Evolutionary conservation across 306 rosid species (phyloP), one percentile per base, ranked within the genome.

Genomic region (Astragalus membranaceus): DNA sequence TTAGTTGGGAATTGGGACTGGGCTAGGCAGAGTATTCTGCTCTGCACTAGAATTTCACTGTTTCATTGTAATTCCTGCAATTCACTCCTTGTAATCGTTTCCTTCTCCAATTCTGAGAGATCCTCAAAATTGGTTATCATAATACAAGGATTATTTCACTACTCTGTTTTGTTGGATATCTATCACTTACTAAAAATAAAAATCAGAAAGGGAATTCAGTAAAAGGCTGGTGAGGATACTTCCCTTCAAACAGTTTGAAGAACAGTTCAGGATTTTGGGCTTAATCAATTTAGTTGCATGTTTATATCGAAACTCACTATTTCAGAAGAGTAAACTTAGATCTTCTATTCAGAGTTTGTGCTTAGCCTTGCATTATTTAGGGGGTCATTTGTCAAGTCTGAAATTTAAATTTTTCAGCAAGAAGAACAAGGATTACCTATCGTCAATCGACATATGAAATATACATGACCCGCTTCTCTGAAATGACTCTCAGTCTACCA

Each of bases 391-490:
- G 64, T 4, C 4, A 36, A 68, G 75, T 41, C 10, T n/a, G 36
- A 56, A 26, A 64, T 32, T 30, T n/a, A 29, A 39, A 57, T 48
- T 65, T 39, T 37, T 41, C 65, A 42, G 36, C n/a, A 41, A 49
- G 11, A 43, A 13, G 15, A 60, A 20, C 50, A 47, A 46, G 50
- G 55, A 62, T 68, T 15, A 35, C 54, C 63, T 9, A 68, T 43
- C 15, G 53, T 60, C 46, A 59, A 68, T 43, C 15, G 53, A 67
- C 46, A 59, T 42, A 15, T 50, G 58, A 49, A 59, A 79, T 49
- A 58, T 46, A 43, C 4, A 39, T 57, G 61, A 36, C 60, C 35
- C 37, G 42, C 69, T 67, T 67, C 47, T 73, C 65, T 49, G 35
- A 56, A 58, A 57, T 51, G 29, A 67, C 65, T 42, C 59, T n/a